Base-by-base conservation (phyloP, 106 monocot genomes). In the Apostasia shenzhenica region DNA sequence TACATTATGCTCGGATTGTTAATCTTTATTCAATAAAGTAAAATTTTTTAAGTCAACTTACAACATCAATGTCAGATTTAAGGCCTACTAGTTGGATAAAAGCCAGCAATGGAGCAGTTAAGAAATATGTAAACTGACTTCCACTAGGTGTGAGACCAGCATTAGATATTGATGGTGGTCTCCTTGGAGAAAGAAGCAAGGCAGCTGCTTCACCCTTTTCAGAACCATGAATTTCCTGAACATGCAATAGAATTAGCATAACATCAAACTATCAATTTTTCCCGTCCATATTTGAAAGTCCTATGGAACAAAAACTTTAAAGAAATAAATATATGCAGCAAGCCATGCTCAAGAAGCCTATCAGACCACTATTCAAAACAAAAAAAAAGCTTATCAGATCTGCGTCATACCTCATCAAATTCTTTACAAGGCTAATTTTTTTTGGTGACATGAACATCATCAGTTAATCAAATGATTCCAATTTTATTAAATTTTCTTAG, bases 71-170 rank as follows among this genome's bases (percentile, higher is more conserved):
- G 73, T 89, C 84, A 54, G 76, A 71, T 62, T 80, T 54, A 53
- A 92, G 68, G 12, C 89, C 82, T 48, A 83, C 79, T 78, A 97
- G 67, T 61, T 87, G 80, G 79, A 81, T 87, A 71, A 92, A 97
- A 14, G 97, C 97, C 69, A 75, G 82, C 41, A 97, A 70, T 59
- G 97, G 97, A 75, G 89, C 76, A 75, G 97, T 90, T 64, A 97
- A 75, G 65, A 97, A 97, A 70, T 81, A 85, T 52, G 97, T 92
- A 83, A 97, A 97, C 69, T 82, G 84, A 59, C 89, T 97, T 73
- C 97, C 89, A 61, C 56, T 64, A 39, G 69, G 46, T 39, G 78
- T 57, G 74, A 43, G 40, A 71, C 85, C 84, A 53, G 76, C 67
- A 65, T 78, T 41, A 73, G 79, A 81, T 76, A 54, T 59, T 8